Conservation (phyloP, 2,329 filamentous ascomycete species). For the Aspergillus oerlinghausenensis region DNA sequence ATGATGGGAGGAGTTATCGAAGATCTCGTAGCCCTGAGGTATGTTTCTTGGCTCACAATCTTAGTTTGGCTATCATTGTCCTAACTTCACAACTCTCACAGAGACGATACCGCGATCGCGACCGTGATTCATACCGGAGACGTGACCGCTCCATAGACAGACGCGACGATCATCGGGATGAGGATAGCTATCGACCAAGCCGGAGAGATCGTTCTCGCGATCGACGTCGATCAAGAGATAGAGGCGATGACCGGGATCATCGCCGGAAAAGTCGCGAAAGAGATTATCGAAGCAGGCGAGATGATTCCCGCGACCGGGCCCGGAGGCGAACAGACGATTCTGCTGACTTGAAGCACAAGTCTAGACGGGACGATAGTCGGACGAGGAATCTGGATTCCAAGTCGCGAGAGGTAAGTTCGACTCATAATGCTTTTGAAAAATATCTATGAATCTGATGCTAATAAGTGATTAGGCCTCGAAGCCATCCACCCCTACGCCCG, state of each 20-base stretch:
- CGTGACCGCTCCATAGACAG: constrained; percentile 63
- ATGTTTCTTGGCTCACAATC: constrained; percentile 17
- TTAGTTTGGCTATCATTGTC: neutral
- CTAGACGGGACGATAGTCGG: constrained; percentile 61
- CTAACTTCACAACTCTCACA: constrained; percentile 25
- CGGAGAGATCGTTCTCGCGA: constrained; percentile 62
- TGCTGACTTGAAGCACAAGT: constrained; percentile 64
- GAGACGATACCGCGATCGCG: constrained; percentile 50
- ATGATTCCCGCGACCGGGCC: constrained; percentile 65
- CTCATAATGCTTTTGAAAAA: neutral
- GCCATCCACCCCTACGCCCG: constrained; percentile 39
- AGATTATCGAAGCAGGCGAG: constrained; percentile 65
- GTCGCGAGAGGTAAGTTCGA: constrained; percentile 53
- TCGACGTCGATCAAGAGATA: constrained; percentile 56
- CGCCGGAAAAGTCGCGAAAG: constrained; percentile 63
- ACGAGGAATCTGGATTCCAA: constrained; percentile 49
- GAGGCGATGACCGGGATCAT: constrained; percentile 55
- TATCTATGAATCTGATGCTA: neutral
- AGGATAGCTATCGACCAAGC: constrained; percentile 59
- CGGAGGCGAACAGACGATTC: constrained; percentile 64
- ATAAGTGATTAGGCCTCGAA: constrained; percentile 48
- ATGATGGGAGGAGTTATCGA: constrained; percentile 46
- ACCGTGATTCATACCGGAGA: constrained; percentile 58
- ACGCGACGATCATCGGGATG: constrained; percentile 47
- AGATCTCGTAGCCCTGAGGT: constrained; percentile 48